Conservation (phyloP, 768 basidiomycete genomes). For the Lyophyllum semitale region DNA sequence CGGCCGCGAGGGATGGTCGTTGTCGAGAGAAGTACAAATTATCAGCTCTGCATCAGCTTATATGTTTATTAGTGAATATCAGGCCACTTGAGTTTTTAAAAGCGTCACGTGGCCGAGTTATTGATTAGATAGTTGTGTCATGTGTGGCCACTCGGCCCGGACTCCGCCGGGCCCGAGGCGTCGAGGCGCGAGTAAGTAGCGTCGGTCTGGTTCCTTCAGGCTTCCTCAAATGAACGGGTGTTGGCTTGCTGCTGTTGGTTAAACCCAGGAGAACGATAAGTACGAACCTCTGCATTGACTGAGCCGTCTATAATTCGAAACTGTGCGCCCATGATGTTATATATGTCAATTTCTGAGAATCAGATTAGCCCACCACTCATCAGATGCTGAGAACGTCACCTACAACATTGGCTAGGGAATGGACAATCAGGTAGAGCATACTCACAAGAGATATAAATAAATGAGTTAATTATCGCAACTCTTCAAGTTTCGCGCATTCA, state of each 20-base stretch:
- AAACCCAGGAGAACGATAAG: no score
- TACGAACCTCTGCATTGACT: no score
- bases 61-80: conserved; percentile 29
- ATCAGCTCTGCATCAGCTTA: conserved; percentile 16
- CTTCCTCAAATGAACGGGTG: not conserved
- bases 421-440: not conserved
- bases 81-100: conserved; percentile 39
- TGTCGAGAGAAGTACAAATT: not conserved
- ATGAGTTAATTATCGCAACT: not conserved
- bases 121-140: not conserved
- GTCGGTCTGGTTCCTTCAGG: not conserved
- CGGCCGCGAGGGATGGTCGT: not conserved
- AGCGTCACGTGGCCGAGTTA: conserved; percentile 24
- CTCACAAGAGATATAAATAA: not conserved
- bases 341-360: not conserved
- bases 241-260: no score
- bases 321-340: no score
- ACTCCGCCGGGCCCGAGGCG: not conserved
- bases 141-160: not conserved
- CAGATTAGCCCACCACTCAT: not conserved
- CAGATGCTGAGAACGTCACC: not conserved
- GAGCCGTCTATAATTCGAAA: no score
- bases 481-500: not conserved
- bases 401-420: not conserved
- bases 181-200: not conserved